phyloP scores from a whole-genome alignment of 177 flowering plant genomes.

The Vitis hybrid region DNA sequence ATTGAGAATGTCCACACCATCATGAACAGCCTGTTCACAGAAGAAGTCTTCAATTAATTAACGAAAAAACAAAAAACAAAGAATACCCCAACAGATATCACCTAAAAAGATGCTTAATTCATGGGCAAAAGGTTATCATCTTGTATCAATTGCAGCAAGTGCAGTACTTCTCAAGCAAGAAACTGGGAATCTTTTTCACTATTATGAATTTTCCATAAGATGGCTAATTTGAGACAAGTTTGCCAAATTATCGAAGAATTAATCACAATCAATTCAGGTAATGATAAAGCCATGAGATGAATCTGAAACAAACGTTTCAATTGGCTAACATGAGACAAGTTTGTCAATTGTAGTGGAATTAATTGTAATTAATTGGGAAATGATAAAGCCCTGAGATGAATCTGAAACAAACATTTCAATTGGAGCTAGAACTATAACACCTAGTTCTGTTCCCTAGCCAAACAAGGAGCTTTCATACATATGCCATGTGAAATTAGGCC shows the following conservation, averaged over 20 bases:
- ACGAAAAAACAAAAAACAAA: not conserved
- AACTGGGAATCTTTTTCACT: not conserved
- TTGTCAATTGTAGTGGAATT: too few relatives aligned
- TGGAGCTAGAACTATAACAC: too few relatives aligned
- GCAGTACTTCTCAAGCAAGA: not conserved
- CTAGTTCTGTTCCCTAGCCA: too few relatives aligned
- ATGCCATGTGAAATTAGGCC: too few relatives aligned
- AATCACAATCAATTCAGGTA: not conserved
- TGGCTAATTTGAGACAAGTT: not conserved
- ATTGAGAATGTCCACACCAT: constrained; percentile 97
- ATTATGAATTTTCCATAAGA: not conserved
- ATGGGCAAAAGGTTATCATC: not conserved
- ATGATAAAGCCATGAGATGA: too few relatives aligned
- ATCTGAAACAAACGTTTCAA: too few relatives aligned
- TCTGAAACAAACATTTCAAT: too few relatives aligned
- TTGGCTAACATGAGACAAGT: too few relatives aligned
- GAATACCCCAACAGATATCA: not conserved
- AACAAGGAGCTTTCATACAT: too few relatives aligned
- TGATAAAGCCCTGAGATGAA: too few relatives aligned
- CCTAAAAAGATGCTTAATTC: not conserved
- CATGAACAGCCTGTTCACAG: constrained; percentile 81
- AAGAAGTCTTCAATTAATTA: constrained; percentile 3
- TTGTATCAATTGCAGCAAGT: not conserved
- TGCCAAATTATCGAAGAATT: too few relatives aligned
- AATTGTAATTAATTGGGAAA: too few relatives aligned